A percentile compares a stretch with the other conserved stretches of the same genome.
These are phyloP conservation scores for Globisporangium yorkense DNA, from an alignment of 352 stramenopile genomes.

Conservation along the genomic window DNA sequence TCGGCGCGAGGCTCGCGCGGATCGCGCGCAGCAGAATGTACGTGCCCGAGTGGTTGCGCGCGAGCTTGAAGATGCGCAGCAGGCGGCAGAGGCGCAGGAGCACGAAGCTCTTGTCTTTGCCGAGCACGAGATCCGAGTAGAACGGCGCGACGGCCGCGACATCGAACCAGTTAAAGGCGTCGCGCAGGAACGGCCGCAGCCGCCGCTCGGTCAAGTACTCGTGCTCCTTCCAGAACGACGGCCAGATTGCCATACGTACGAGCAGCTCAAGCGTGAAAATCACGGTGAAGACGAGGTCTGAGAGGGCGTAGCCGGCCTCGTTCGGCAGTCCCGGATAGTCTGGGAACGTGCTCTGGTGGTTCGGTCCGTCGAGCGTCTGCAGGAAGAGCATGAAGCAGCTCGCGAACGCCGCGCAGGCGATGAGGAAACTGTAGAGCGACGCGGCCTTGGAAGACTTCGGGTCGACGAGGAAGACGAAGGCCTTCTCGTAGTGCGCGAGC, in stretches of 20 bases:
- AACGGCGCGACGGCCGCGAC: conserved; percentile 63
- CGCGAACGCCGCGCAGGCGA: conserved; percentile 53
- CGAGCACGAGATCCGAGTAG: conserved; percentile 70
- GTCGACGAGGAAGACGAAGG: conserved; percentile 72
- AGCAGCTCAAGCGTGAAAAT: conserved; percentile 70
- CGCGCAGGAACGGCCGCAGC: conserved; percentile 56
- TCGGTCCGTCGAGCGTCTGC: conserved; percentile 68
- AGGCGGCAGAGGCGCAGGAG: conserved; percentile 61
- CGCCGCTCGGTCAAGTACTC: conserved; percentile 62
- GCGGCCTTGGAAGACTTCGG: conserved; percentile 56
- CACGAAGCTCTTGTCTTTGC: conserved; percentile 69
- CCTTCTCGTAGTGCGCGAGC: conserved; percentile 50
- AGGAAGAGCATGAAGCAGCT: conserved; percentile 75
- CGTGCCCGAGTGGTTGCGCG: conserved; percentile 69
- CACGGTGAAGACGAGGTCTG: conserved; percentile 63
- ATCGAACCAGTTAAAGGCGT: conserved; percentile 85
- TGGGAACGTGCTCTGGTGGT: conserved; percentile 52
- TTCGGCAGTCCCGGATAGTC: conserved; percentile 57
- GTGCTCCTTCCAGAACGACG: conserved; percentile 63
- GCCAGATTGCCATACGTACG: conserved; percentile 66
- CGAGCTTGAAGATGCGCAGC: conserved; percentile 78
- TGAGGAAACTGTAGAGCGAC: conserved; percentile 71
- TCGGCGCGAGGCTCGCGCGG: conserved; percentile 59
- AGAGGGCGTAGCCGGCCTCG: conserved; percentile 45
- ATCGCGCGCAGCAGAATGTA: conserved; percentile 76